Conservation (phyloP, 805 yeast genomes). For the Starmera pachycereana region DNA sequence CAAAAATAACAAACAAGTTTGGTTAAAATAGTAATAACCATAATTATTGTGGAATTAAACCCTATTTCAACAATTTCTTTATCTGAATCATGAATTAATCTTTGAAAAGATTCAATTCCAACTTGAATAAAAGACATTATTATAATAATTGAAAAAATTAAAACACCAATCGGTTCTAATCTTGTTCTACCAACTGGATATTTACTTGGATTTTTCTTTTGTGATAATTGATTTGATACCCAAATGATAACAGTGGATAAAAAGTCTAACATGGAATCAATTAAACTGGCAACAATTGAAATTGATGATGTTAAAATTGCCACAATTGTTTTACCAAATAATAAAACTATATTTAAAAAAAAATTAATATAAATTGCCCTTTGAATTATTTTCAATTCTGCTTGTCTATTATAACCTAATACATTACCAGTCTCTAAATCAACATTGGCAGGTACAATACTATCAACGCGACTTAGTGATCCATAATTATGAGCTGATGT, state of each 20-base stretch:
- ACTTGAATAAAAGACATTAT: conserved; percentile 66
- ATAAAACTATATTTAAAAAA: conserved; percentile 43
- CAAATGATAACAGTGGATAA: conserved; percentile 66
- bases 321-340: conserved; percentile 51
- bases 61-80: conserved; percentile 39
- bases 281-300: conserved; percentile 68
- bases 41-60: conserved; percentile 40
- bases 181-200: conserved; percentile 68
- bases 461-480: conserved; percentile 12
- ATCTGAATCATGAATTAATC: conserved; percentile 28
- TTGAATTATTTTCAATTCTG: conserved; percentile 33
- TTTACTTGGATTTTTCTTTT: conserved; percentile 33
- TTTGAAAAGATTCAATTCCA: conserved; percentile 48
- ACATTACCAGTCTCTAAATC: conserved; percentile 47
- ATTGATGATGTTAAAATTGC: conserved; percentile 59
- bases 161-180: conserved; percentile 69
- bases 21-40: conserved; percentile 50
- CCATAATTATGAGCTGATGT: not conserved
- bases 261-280: conserved; percentile 67
- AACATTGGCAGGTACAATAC: conserved; percentile 51
- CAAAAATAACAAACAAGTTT: conserved; percentile 54
- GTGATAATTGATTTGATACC: conserved; percentile 43
- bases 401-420: conserved; percentile 37
- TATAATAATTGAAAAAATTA: conserved; percentile 62
- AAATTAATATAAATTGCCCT: conserved; percentile 59